Evolutionary conservation across 345 rosid genomes (phyloP).

Genomic region (Gossypium bickii): DNA sequence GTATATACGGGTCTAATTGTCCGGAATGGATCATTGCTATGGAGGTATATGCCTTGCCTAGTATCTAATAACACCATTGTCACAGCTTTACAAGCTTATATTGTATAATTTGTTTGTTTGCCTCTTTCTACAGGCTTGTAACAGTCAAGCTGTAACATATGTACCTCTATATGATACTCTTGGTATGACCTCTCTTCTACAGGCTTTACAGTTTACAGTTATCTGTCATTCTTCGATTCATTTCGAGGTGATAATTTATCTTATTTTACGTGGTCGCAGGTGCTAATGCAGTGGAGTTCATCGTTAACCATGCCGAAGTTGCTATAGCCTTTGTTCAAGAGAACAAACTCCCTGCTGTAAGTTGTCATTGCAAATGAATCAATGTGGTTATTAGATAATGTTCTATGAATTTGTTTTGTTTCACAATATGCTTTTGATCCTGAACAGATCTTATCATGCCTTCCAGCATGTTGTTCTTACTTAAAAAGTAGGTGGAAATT

Average conservation of each 20-base stretch:
- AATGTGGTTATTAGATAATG: neutral
- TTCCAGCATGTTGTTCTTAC: slow-evolving; percentile 51
- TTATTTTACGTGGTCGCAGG: slow-evolving; percentile 35
- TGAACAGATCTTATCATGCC: slow-evolving; percentile 72
- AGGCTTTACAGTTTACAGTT: neutral
- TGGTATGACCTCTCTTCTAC: slow-evolving; percentile 29
- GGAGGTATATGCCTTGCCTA: slow-evolving; percentile 49
- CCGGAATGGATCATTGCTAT: slow-evolving; percentile 81
- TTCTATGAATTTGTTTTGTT: neutral
- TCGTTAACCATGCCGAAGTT: slow-evolving; percentile 90
- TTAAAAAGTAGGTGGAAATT: slow-evolving; percentile 55
- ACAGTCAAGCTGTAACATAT: slow-evolving; percentile 67
- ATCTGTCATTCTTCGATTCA: neutral
- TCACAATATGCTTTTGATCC: neutral
- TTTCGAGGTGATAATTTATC: neutral
- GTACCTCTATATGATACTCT: slow-evolving; percentile 87
- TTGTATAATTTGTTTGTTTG: neutral
- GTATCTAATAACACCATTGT: neutral
- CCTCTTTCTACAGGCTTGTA: slow-evolving; percentile 57
- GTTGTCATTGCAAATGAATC: slow-evolving; percentile 23
- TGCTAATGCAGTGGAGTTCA: slow-evolving; percentile 84
- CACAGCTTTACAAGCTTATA: no score
- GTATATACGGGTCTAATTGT: slow-evolving; percentile 79
- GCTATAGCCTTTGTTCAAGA: slow-evolving; percentile 74
- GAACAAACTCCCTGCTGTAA: slow-evolving; percentile 70